phyloP scores from a whole-genome alignment of 208 protist genomes.

The Acanthamoeba rhysodes region DNA sequence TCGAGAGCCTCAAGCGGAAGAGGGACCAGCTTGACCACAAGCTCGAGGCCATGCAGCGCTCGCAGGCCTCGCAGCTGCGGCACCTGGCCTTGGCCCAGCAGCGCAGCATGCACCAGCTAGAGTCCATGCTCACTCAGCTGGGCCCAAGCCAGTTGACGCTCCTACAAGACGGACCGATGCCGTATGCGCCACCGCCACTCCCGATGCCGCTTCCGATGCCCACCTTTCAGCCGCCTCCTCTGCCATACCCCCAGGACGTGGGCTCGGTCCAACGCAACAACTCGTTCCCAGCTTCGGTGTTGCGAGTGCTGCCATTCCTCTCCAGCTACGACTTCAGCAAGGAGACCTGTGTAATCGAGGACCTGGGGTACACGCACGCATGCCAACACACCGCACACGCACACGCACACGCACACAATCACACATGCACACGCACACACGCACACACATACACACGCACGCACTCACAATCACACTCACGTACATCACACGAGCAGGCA shows the following conservation, averaged over 20 bases:
- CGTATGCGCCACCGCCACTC: background rate
- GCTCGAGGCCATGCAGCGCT: background rate
- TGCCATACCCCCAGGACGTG: background rate
- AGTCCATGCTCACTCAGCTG: background rate
- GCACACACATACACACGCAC: background rate
- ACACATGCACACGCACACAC: too few relatives aligned
- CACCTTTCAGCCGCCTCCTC: background rate
- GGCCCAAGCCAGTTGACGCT: background rate
- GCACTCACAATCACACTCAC: too few relatives aligned
- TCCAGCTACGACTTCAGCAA: background rate
- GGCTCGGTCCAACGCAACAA: background rate
- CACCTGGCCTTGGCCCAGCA: background rate
- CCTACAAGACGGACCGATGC: background rate
- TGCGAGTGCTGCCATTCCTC: background rate
- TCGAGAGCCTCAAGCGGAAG: background rate
- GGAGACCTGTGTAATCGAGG: background rate
- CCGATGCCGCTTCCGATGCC: background rate
- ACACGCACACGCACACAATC: background rate
- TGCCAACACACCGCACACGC: background rate
- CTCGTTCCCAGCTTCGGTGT: background rate
- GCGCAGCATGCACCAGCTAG: background rate
- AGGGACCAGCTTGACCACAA: background rate
- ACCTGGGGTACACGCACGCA: background rate
- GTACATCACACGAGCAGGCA: background rate
- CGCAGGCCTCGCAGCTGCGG: background rate